These are phyloP conservation scores for Beta macrorhiza DNA, from an alignment of 179 eudicot species.

Conservation along the genomic window DNA sequence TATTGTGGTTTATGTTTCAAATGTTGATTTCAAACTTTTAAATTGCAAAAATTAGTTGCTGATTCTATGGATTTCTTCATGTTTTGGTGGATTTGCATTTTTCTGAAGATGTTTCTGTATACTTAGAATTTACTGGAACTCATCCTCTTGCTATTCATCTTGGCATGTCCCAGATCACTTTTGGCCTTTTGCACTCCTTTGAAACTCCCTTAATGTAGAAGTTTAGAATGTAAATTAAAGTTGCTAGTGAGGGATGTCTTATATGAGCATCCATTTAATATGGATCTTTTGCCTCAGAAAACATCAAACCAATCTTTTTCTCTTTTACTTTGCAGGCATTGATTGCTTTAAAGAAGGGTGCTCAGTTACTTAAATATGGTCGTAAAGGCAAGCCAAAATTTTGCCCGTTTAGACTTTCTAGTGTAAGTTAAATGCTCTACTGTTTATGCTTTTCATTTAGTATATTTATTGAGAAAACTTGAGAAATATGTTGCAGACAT, in stretches of 20 bases:
- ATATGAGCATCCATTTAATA: not conserved
- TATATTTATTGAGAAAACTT: too few relatives aligned
- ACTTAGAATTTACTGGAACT: not conserved
- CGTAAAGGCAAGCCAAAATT: slow-evolving; percentile 96
- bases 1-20: too few relatives aligned
- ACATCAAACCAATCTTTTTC: not conserved
- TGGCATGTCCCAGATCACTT: not conserved
- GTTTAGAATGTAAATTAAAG: not conserved
- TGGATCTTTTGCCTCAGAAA: not conserved
- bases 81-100: not conserved
- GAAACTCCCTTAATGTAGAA: not conserved
- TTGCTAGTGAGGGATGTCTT: not conserved
- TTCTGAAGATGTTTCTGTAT: not conserved
- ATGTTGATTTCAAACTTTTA: too few relatives aligned
- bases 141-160: not conserved
- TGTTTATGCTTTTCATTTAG: slow-evolving; percentile 2
- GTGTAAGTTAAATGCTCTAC: slow-evolving; percentile 49
- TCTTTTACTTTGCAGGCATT: slow-evolving; percentile 57
- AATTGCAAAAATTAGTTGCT: not conserved
- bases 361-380: slow-evolving; percentile 95
- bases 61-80: not conserved
- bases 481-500: not conserved
- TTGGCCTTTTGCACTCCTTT: not conserved
- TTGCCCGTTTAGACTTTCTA: slow-evolving; percentile 90
- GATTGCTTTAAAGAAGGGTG: slow-evolving; percentile 89